Base-by-base conservation (phyloP, 2,329 filamentous ascomycete species). In the Aspergillus sp. region DNA sequence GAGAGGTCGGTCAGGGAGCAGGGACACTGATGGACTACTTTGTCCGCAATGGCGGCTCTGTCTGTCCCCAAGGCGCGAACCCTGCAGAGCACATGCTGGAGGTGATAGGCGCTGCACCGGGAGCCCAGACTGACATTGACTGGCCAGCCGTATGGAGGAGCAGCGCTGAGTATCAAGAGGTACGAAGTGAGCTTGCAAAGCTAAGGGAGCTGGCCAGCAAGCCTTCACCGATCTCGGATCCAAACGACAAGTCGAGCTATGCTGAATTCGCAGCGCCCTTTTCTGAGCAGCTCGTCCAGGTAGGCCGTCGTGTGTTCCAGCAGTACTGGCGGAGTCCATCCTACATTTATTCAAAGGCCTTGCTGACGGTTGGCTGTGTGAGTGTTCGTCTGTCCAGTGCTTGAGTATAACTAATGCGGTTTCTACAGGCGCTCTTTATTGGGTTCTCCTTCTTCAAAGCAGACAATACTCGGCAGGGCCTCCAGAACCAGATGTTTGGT, bases 251-350 rank as follows among this genome's bases (percentile, higher is more conserved):
- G 8, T 34, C 53, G 3, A 44, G 39, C 19, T 30, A 44, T 20
- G 27, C 37, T n/a, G 89, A 95, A 67, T 96, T 95, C 58, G 91
- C 91, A 4, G 88, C 89, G 20, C 83, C 89, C 0, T 89, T 93
- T 69, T 70, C 64, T 55, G 70, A 76, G 6, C 91, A 96, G 73
- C 75, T 93, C 27, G 75, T 73, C 51, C 80, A 86, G 67, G 89
- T 92, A 56, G 83, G 83, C 5, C 73, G 82, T 63, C 90, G 91
- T 66, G 89, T 93, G 22, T 93, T 93, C 79, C 84, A 93, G 72
- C 90, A 96, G 72, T 95, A 93, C 82, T 96, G 91, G 91, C 88
- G 91, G 59, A 91, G 87, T 2, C 91, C 91, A 0, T 83, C 85
- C 3, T 95, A 96, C 78, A 90, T 96, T 70, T 92, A 92, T 77